A percentile compares a stretch with the other conserved stretches of the same genome.
phyloP scores from a whole-genome alignment of 495 filamentous ascomycete genomes.

The Daldinia vernicosa region DNA sequence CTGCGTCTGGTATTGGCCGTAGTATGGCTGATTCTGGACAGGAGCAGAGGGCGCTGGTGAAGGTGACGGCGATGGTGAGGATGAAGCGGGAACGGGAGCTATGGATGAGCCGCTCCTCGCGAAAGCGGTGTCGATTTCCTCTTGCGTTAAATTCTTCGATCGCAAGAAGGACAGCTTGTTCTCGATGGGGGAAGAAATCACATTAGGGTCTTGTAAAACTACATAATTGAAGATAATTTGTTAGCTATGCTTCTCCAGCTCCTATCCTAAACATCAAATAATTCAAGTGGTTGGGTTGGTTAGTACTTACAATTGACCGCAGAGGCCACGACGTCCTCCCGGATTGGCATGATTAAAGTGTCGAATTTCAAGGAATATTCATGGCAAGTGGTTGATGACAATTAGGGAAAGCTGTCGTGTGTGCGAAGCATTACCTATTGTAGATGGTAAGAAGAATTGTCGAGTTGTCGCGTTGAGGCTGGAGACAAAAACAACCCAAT shows the following conservation, averaged over 20 bases:
- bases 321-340: slow-evolving; percentile 85
- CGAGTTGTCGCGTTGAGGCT: slow-evolving; percentile 32
- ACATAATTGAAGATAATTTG: slow-evolving; percentile 13
- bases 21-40: slow-evolving; percentile 67
- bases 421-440: background rate
- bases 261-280: slow-evolving; percentile 30
- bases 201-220: slow-evolving; percentile 95
- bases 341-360: slow-evolving; percentile 70
- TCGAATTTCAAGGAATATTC: slow-evolving; percentile 17
- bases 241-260: slow-evolving; percentile 29
- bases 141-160: slow-evolving; percentile 95
- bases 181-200: slow-evolving; percentile 88
- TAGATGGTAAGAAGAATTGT: slow-evolving; percentile 2
- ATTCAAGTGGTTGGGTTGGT: slow-evolving; percentile 45
- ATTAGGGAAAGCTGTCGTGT: background rate
- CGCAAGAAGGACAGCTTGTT: slow-evolving; percentile 92
- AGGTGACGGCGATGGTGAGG: slow-evolving; percentile 58
- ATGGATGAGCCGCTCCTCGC: slow-evolving; percentile 71
- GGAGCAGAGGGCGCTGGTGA: slow-evolving; percentile 45
- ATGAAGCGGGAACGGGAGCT: slow-evolving; percentile 3
- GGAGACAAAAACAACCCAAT: slow-evolving; percentile 21
- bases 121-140: slow-evolving; percentile 89
- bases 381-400: slow-evolving; percentile 19
- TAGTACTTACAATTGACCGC: slow-evolving; percentile 74
- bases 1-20: slow-evolving; percentile 72